phyloP scores from a whole-genome alignment of 352 stramenopile genomes.

The Phytophthora palmivora region DNA sequence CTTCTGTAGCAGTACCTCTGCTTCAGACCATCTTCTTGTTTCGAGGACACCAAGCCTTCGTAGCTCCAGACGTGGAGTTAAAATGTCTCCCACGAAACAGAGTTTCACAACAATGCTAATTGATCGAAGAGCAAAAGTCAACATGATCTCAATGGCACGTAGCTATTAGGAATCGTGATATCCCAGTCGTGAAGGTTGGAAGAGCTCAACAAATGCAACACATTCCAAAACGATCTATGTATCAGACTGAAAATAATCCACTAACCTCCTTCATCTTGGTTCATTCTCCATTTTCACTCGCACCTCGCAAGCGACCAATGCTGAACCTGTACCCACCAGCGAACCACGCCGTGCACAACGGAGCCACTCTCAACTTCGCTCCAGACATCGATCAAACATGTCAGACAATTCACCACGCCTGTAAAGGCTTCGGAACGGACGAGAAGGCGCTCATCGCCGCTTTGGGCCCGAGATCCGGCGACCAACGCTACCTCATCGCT shows the following conservation, averaged over 20 bases:
- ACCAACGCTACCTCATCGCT: slow-evolving; percentile 68
- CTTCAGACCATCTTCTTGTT: too few species aligned
- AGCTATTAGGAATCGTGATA: too few species aligned
- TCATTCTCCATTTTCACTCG: neutral
- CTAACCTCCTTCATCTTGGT: neutral
- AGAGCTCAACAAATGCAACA: too few species aligned
- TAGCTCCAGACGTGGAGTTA: too few species aligned
- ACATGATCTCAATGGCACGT: too few species aligned
- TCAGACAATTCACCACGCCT: slow-evolving; percentile 67
- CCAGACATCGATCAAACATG: slow-evolving; percentile 51
- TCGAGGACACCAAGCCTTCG: too few species aligned
- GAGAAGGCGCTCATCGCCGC: slow-evolving; percentile 49
- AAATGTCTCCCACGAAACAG: too few species aligned
- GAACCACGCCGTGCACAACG: slow-evolving; percentile 64
- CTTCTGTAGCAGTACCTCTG: too few species aligned
- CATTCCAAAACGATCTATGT: too few species aligned
- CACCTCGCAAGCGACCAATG: slow-evolving; percentile 31
- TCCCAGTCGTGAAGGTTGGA: too few species aligned
- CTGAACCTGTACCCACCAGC: slow-evolving; percentile 79
- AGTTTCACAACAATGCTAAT: too few species aligned
- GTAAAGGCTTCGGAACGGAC: slow-evolving; percentile 69
- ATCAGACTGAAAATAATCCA: neutral
- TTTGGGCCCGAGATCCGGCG: slow-evolving; percentile 59
- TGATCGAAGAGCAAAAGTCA: too few species aligned
- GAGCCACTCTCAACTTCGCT: slow-evolving; percentile 46